phyloP scores from a whole-genome alignment of 805 yeast genomes.

The Nakazawaea ishiwadae region DNA sequence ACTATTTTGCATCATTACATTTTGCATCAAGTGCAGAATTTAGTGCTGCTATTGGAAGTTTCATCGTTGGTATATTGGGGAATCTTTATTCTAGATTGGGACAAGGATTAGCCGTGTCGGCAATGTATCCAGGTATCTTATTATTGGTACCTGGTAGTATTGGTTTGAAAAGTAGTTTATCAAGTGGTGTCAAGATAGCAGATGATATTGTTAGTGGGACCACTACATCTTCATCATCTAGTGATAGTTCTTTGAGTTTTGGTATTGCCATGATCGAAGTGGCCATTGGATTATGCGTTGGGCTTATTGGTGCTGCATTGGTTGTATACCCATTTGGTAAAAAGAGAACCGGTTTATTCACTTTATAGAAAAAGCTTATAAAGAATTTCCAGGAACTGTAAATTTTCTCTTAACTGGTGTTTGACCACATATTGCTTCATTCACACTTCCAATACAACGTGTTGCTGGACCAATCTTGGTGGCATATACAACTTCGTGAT shows the following conservation, averaged over 20 bases:
- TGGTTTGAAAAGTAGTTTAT: conserved; percentile 69
- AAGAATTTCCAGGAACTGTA: conserved; percentile 1
- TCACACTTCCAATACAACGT: conserved; percentile 9
- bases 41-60: conserved; percentile 76
- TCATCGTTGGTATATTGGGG: conserved; percentile 75
- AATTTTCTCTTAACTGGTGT: conserved; percentile 7
- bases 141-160: conserved; percentile 85
- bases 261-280: conserved; percentile 81
- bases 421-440: conserved; percentile 8
- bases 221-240: conserved; percentile 22
- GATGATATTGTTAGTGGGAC: conserved; percentile 44
- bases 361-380: conserved; percentile 36
- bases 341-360: conserved; percentile 71
- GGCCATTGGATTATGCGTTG: conserved; percentile 81
- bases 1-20: conserved; percentile 62
- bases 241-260: conserved; percentile 33
- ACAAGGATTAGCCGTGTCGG: conserved; percentile 82
- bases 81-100: conserved; percentile 76
- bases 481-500: conserved; percentile 3
- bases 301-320: conserved; percentile 77
- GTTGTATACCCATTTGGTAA: conserved; percentile 83
- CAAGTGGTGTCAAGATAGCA: conserved; percentile 67
- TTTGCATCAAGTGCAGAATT: conserved; percentile 65
- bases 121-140: conserved; percentile 85
- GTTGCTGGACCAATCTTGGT: conserved; percentile 6